These are phyloP conservation scores for Leccinellum luteum DNA, from an alignment of 768 basidiomycete species.

Conservation along the genomic window DNA sequence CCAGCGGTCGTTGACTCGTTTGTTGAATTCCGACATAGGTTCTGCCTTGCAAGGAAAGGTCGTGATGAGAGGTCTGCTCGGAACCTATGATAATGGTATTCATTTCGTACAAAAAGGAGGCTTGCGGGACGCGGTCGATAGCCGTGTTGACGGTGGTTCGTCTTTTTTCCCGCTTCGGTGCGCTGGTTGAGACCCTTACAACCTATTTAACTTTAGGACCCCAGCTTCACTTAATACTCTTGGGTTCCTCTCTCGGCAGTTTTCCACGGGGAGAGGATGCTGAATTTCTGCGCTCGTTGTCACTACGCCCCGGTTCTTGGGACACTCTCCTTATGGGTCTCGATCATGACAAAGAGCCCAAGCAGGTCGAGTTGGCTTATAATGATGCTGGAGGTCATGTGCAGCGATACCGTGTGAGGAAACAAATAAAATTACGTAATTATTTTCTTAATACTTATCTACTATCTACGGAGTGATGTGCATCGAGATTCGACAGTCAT, in stretches of 20 bases:
- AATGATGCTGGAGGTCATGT: constrained; percentile 78
- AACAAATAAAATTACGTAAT: no score
- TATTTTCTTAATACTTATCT: no score
- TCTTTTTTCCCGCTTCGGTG: constrained; percentile 11
- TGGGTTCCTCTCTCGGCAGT: constrained; percentile 92
- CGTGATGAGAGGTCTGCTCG: constrained; percentile 81
- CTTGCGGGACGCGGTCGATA: constrained; percentile 8
- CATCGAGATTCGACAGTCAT: no score
- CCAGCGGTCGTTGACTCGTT: constrained; percentile 68
- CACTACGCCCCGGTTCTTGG: constrained; percentile 66
- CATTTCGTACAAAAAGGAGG: constrained; percentile 61
- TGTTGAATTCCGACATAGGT: constrained; percentile 64
- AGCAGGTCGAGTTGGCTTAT: constrained; percentile 81
- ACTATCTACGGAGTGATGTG: no score
- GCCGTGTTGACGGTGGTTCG: neutral
- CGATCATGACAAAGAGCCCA: constrained; percentile 73
- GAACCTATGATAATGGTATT: constrained; percentile 90
- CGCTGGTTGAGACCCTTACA: constrained; percentile 26
- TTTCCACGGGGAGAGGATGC: constrained; percentile 69
- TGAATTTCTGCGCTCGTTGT: constrained; percentile 73
- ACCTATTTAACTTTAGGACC: constrained; percentile 27
- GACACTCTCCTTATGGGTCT: constrained; percentile 89
- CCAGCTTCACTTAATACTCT: constrained; percentile 82
- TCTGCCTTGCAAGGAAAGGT: constrained; percentile 65
- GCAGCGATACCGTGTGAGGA: no score